These are phyloP conservation scores for Arthrobotrys pseudoclavata DNA, from an alignment of 2,329 filamentous ascomycete species.

Conservation along the genomic window DNA sequence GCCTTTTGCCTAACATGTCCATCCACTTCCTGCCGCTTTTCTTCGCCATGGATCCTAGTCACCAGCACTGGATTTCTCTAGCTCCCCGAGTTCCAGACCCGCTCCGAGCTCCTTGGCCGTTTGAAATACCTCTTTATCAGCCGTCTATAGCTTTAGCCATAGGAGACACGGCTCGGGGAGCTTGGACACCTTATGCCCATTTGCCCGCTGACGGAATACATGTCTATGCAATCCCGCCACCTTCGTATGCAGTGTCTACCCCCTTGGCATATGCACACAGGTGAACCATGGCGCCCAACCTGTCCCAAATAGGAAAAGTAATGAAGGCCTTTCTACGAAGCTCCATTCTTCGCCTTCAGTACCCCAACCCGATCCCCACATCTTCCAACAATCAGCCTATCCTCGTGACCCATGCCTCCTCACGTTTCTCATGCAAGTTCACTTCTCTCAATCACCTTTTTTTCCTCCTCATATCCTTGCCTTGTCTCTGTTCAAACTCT, in stretches of 20 bases:
- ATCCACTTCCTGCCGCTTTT: conserved; percentile 40
- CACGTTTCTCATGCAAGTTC: conserved; percentile 37
- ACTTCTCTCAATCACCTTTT: conserved; percentile 25
- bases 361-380: conserved; percentile 28
- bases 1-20: conserved; percentile 17
- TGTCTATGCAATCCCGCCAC: conserved; percentile 27
- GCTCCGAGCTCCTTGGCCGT: conserved; percentile 19
- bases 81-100: conserved; percentile 35
- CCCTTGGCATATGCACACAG: conserved; percentile 49
- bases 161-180: conserved; percentile 56
- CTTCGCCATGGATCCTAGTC: conserved; percentile 30
- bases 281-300: conserved; percentile 14
- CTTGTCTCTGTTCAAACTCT: conserved; percentile 9
- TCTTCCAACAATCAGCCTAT: conserved; percentile 45
- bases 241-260: conserved; percentile 36
- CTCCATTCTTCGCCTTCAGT: conserved; percentile 17
- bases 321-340: conserved; percentile 26
- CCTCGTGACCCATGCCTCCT: conserved; percentile 52
- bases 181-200: conserved; percentile 32
- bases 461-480: conserved; percentile 23
- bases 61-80: neutral
- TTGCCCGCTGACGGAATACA: conserved; percentile 19
- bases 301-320: conserved; percentile 43
- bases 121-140: conserved; percentile 48
- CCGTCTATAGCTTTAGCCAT: conserved; percentile 49